phyloP scores from a whole-genome alignment of 164 flowering plant genomes.

The Magnolia changhungtana region DNA sequence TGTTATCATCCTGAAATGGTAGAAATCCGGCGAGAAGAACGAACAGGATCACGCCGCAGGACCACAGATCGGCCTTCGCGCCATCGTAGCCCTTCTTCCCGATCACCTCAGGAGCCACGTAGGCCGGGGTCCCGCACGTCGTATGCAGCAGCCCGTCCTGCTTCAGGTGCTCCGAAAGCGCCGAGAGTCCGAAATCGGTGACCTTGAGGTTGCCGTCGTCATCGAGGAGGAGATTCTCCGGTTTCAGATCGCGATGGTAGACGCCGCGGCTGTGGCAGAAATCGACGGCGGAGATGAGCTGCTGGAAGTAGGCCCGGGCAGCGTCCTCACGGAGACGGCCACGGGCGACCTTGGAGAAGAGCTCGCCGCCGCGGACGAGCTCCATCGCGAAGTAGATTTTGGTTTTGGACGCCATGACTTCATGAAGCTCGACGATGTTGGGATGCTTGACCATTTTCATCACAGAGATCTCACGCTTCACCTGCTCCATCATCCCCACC shows the following conservation, averaged over 20 bases:
- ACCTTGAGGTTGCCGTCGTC: slow-evolving; percentile 46
- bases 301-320: slow-evolving; percentile 50
- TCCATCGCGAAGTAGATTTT: slow-evolving; percentile 65
- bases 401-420: slow-evolving; percentile 55
- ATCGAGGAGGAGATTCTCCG: slow-evolving; percentile 48
- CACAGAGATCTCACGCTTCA: slow-evolving; percentile 55
- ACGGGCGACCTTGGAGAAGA: slow-evolving; percentile 43
- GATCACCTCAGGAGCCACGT: slow-evolving; percentile 61
- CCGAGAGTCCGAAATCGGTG: slow-evolving; percentile 51
- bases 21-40: slow-evolving; percentile 53
- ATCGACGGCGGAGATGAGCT: slow-evolving; percentile 52
- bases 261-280: slow-evolving; percentile 62
- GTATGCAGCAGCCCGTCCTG: slow-evolving; percentile 58
- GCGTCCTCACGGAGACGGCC: slow-evolving; percentile 44
- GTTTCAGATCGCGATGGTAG: slow-evolving; percentile 52
- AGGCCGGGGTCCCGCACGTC: slow-evolving; percentile 60
- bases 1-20: slow-evolving; percentile 55
- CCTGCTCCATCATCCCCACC: slow-evolving; percentile 60
- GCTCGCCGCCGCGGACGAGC: slow-evolving; percentile 53
- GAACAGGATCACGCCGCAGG: slow-evolving; percentile 52
- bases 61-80: slow-evolving; percentile 58
- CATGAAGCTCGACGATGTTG: slow-evolving; percentile 51
- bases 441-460: slow-evolving; percentile 58
- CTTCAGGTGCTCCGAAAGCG: slow-evolving; percentile 45
- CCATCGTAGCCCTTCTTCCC: slow-evolving; percentile 56